These are phyloP conservation scores for Emydomyces testavorans DNA, from an alignment of 2,329 filamentous ascomycete species.

Conservation along the genomic window DNA sequence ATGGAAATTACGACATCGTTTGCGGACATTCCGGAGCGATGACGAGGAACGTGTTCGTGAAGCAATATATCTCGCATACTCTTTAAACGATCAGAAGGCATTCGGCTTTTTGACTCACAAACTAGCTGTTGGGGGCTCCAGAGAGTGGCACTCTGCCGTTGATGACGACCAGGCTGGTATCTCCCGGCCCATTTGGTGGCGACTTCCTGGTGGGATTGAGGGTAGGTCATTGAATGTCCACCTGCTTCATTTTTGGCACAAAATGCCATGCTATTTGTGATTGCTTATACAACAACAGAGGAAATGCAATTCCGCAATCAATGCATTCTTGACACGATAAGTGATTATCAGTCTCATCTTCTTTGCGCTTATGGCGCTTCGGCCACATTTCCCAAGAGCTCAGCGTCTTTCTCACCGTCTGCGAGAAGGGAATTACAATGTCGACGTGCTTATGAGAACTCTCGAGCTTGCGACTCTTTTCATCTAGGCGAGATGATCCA, in stretches of 20 bases:
- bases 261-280: neutral
- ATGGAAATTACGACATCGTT: slow-evolving; percentile 16
- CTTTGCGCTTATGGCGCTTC: slow-evolving; percentile 32
- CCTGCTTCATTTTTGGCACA: neutral
- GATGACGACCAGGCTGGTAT: slow-evolving; percentile 17
- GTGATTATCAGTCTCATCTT: slow-evolving; percentile 34
- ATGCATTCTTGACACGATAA: slow-evolving; percentile 33
- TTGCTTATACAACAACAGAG: slow-evolving; percentile 22
- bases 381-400: slow-evolving; percentile 19
- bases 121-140: slow-evolving; percentile 30
- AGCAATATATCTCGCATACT: slow-evolving; percentile 28
- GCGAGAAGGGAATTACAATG: slow-evolving; percentile 26
- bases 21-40: slow-evolving; percentile 21
- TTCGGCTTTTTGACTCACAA: slow-evolving; percentile 26
- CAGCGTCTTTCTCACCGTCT: slow-evolving; percentile 11
- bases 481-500: slow-evolving; percentile 36
- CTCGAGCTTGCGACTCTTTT: slow-evolving; percentile 35
- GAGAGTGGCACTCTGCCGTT: slow-evolving; percentile 26
- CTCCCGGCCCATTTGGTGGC: slow-evolving; percentile 27
- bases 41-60: slow-evolving; percentile 33
- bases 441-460: slow-evolving; percentile 32
- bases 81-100: slow-evolving; percentile 23
- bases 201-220: slow-evolving; percentile 31
- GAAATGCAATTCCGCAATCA: slow-evolving; percentile 35
- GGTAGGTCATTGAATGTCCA: slow-evolving; percentile 24